Conservation (phyloP, 768 basidiomycete genomes). For the Chalciporus sphaerocephalus region DNA sequence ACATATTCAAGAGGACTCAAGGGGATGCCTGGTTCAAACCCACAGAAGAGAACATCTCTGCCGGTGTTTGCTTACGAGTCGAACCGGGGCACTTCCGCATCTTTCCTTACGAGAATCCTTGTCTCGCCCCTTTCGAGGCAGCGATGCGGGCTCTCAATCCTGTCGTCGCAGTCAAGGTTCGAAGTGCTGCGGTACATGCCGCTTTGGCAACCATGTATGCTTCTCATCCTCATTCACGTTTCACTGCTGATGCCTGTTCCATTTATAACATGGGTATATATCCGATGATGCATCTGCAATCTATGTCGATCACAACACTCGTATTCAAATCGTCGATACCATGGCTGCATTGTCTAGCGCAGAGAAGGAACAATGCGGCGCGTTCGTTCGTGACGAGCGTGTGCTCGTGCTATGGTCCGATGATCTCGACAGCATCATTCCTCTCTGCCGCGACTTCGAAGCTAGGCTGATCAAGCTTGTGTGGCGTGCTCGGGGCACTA, state of each 20-base stretch:
- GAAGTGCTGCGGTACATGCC: conserved; percentile 77
- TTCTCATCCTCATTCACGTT: background rate
- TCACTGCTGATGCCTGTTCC: conserved; percentile 1
- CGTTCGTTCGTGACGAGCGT: conserved; percentile 81
- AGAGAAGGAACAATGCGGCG: conserved; percentile 88
- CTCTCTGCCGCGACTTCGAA: conserved; percentile 68
- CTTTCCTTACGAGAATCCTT: conserved; percentile 84
- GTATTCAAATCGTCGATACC: conserved; percentile 80
- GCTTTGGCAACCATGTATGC: conserved; percentile 67
- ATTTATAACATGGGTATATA: conserved; percentile 30
- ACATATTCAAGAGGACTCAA: conserved; percentile 75
- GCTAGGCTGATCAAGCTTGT: conserved; percentile 77
- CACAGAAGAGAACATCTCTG: conserved; percentile 74
- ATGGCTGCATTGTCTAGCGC: conserved; percentile 65
- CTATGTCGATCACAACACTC: conserved; percentile 73
- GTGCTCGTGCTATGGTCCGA: conserved; percentile 85
- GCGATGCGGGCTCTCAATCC: conserved; percentile 75
- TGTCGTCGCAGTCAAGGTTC: conserved; percentile 77
- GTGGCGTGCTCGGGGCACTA: conserved; percentile 50
- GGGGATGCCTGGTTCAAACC: conserved; percentile 86
- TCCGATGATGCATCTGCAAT: conserved; percentile 56
- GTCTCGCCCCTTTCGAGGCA: conserved; percentile 75
- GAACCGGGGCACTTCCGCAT: conserved; percentile 67
- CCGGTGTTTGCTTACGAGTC: conserved; percentile 73
- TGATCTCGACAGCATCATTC: conserved; percentile 74